phyloP scores from a whole-genome alignment of 2,329 filamentous ascomycete species.

The Talaromyces sp. region DNA sequence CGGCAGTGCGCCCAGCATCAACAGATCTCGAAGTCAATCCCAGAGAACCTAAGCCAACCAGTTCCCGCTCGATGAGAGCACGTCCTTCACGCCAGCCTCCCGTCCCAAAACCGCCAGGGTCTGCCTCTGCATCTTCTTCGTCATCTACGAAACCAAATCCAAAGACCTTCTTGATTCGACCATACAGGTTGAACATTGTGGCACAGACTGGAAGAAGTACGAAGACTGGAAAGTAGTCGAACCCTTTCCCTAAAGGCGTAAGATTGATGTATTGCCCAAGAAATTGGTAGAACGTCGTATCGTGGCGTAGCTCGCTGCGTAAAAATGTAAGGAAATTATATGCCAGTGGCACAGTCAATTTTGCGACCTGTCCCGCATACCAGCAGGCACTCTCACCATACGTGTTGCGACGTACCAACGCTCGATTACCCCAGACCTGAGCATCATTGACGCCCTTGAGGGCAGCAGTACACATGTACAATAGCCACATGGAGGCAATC shows the following conservation, averaged over 20 bases:
- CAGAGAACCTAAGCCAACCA: slow-evolving; percentile 60
- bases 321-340: slow-evolving; percentile 98
- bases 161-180: slow-evolving; percentile 70
- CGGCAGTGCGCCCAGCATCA: slow-evolving; percentile 31
- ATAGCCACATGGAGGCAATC: slow-evolving; percentile 81
- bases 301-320: slow-evolving; percentile 66
- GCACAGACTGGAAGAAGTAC: slow-evolving; percentile 82
- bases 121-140: slow-evolving; percentile 60
- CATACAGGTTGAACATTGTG: slow-evolving; percentile 86
- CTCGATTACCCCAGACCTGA: slow-evolving; percentile 95
- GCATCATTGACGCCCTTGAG: slow-evolving; percentile 86
- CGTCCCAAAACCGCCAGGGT: slow-evolving; percentile 65
- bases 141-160: slow-evolving; percentile 80
- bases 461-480: slow-evolving; percentile 93
- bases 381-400: slow-evolving; percentile 92
- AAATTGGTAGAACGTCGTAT: slow-evolving; percentile 84
- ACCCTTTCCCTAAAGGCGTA: slow-evolving; percentile 76
- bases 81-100: slow-evolving; percentile 90
- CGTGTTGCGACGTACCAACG: slow-evolving; percentile 84
- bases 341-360: slow-evolving; percentile 84
- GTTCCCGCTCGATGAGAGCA: slow-evolving; percentile 83
- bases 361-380: slow-evolving; percentile 90
- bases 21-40: slow-evolving; percentile 40
- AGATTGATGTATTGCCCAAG: slow-evolving; percentile 80
- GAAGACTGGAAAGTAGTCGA: slow-evolving; percentile 86